A percentile compares a stretch with the other conserved stretches of the same genome.
Conservation (phyloP, 345 rosid species). For the Linum lewisii region DNA sequence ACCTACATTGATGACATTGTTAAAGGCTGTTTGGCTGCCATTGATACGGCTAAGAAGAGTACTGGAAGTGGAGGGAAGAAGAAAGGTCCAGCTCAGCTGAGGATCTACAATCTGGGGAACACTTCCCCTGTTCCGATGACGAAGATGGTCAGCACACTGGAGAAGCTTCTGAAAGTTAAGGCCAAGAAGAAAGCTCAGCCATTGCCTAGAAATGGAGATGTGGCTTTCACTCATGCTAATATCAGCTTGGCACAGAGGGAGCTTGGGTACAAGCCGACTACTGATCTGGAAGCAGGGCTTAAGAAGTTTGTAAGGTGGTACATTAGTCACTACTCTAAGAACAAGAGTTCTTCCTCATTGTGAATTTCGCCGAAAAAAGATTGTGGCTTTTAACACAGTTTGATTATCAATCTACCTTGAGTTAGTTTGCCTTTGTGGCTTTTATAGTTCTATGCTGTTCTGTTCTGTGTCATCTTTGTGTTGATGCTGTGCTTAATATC, state of each 20-base stretch:
- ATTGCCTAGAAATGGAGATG: slow-evolving; percentile 65
- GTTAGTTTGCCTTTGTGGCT: not conserved
- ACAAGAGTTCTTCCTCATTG: not conserved
- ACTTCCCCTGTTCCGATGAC: slow-evolving; percentile 50
- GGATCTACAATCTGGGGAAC: slow-evolving; percentile 54
- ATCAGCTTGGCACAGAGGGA: slow-evolving; percentile 48
- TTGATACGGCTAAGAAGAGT: slow-evolving; percentile 54
- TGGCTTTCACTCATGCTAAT: slow-evolving; percentile 50
- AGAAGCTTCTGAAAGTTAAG: slow-evolving; percentile 53
- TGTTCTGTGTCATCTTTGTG: not conserved
- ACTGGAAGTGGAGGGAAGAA: slow-evolving; percentile 27
- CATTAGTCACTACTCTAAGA: not conserved
- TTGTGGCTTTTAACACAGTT: not conserved
- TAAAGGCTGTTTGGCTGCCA: slow-evolving; percentile 46
- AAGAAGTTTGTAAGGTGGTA: not conserved
- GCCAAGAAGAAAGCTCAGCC: slow-evolving; percentile 49
- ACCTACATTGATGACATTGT: slow-evolving; percentile 69
- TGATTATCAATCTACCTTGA: not conserved
- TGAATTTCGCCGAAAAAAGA: not conserved
- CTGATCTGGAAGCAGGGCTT: slow-evolving; percentile 16
- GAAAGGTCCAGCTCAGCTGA: slow-evolving; percentile 33
- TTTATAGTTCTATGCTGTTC: not conserved
- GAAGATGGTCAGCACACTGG: slow-evolving; percentile 45
- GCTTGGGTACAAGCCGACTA: slow-evolving; percentile 46
- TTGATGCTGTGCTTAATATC: not conserved